Conservation (phyloP, 108 stramenopile species). For the Cyclotella baltica region DNA sequence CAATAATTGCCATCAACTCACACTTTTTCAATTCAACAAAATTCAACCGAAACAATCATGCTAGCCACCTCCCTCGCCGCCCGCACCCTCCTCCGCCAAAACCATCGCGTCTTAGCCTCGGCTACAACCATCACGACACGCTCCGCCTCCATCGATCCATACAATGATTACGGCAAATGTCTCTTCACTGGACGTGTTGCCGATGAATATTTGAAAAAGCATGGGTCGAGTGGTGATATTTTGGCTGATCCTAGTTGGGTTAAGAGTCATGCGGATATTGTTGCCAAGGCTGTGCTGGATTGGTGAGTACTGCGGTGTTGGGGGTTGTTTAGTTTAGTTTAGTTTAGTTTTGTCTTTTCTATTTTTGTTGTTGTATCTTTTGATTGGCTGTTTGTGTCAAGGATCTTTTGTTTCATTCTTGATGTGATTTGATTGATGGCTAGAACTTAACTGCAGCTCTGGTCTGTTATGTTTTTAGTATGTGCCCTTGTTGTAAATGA, state of each 20-base stretch:
- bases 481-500: too few species aligned
- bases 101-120: constrained; percentile 27
- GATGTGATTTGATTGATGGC: too few species aligned
- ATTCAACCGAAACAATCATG: constrained; percentile 50
- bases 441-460: too few species aligned
- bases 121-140: constrained; percentile 42
- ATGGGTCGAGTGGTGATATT: constrained; percentile 75
- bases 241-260: constrained; percentile 88
- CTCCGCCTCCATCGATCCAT: constrained; percentile 78
- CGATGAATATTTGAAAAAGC: constrained; percentile 90
- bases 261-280: constrained; percentile 79
- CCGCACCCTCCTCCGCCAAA: constrained; percentile 63
- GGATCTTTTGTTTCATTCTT: too few species aligned
- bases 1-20: too few species aligned
- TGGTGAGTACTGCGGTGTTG: constrained; percentile 70
- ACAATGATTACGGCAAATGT: constrained; percentile 87
- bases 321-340: neutral
- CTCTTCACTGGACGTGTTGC: constrained; percentile 92
- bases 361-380: neutral
- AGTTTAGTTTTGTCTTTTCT: neutral
- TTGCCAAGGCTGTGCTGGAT: constrained; percentile 92
- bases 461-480: too few species aligned
- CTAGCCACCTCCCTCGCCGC: constrained; percentile 69
- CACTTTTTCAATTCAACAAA: too few species aligned
- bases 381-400: too few species aligned